phyloP scores from a whole-genome alignment of 2,329 filamentous ascomycete species.

The Botrytis paeoniae region DNA sequence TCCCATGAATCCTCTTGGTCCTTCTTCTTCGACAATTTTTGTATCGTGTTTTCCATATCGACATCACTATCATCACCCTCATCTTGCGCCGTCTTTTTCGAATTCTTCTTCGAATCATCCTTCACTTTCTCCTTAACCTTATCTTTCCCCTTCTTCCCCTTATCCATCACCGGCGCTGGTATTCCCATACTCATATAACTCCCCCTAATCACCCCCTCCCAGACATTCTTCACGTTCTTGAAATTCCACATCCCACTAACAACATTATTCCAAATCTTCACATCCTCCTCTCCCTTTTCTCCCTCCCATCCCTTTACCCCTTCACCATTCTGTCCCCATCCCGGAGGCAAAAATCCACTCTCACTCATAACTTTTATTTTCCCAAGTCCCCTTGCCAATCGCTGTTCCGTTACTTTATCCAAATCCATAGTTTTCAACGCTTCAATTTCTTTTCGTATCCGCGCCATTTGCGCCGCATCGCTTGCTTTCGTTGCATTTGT shows the following conservation, averaged over 20 bases:
- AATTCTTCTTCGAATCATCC: slow-evolving; percentile 3
- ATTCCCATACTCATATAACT: slow-evolving; percentile 36
- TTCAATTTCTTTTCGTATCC: slow-evolving; percentile 60
- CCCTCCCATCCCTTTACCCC: slow-evolving; percentile 37
- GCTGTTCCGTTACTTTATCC: slow-evolving; percentile 44
- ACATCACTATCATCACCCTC: slow-evolving; percentile 17
- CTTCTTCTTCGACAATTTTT: neutral
- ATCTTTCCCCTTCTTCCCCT: slow-evolving; percentile 25
- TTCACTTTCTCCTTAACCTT: slow-evolving; percentile 22
- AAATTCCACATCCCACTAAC: slow-evolving; percentile 52
- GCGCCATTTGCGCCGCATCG: slow-evolving; percentile 49
- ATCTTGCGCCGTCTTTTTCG: slow-evolving; percentile 16
- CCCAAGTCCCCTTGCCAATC: slow-evolving; percentile 49
- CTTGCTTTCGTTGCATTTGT: slow-evolving; percentile 51
- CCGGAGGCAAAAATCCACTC: slow-evolving; percentile 43
- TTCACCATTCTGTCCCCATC: slow-evolving; percentile 23
- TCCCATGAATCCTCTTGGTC: slow-evolving; percentile 24
- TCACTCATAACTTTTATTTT: slow-evolving; percentile 50
- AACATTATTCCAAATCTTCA: slow-evolving; percentile 46
- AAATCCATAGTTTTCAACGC: slow-evolving; percentile 51
- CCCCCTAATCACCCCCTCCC: slow-evolving; percentile 40
- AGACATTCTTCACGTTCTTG: slow-evolving; percentile 48
- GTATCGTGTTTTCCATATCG: slow-evolving; percentile 9
- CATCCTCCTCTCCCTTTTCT: slow-evolving; percentile 31
- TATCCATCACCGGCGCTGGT: slow-evolving; percentile 29